A percentile compares a stretch with the other conserved stretches of the same genome.
Conservation (phyloP, 1,139 yeast genomes). For the Kurtzmaniella natalensis region DNA sequence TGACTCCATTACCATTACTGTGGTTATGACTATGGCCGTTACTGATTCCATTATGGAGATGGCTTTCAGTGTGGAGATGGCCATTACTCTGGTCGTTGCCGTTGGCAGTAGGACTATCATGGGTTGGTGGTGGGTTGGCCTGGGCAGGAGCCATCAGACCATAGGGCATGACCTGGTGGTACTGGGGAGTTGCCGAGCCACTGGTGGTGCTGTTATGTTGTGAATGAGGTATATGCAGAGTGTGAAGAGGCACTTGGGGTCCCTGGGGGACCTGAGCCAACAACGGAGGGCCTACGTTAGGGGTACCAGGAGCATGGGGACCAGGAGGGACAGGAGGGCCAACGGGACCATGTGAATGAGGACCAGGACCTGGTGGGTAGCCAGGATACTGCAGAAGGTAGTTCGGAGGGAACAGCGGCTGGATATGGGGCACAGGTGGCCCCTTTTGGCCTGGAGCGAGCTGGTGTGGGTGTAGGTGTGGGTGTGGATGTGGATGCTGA, state of each 20-base stretch:
- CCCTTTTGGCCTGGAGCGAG: not conserved
- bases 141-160: not conserved
- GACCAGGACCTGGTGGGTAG: not conserved
- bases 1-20: no score
- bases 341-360: conserved; percentile 1
- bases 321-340: not conserved
- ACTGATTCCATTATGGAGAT: no score
- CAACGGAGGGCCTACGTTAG: no score
- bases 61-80: not conserved
- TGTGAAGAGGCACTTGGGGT: not conserved
- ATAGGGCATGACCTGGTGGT: not conserved
- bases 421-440: no score
- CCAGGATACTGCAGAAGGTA: not conserved
- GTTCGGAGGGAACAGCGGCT: no score
- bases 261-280: conserved; percentile 2
- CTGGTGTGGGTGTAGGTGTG: not conserved
- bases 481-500: not conserved
- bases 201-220: no score
- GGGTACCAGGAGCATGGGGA: conserved; percentile 1
- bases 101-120: not conserved
- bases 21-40: no score
- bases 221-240: no score
- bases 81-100: not conserved
- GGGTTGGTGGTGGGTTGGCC: conserved; percentile 1
- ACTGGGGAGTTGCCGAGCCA: no score